phyloP scores from a whole-genome alignment of 805 yeast species.

The Suhomyces pyralidae region DNA sequence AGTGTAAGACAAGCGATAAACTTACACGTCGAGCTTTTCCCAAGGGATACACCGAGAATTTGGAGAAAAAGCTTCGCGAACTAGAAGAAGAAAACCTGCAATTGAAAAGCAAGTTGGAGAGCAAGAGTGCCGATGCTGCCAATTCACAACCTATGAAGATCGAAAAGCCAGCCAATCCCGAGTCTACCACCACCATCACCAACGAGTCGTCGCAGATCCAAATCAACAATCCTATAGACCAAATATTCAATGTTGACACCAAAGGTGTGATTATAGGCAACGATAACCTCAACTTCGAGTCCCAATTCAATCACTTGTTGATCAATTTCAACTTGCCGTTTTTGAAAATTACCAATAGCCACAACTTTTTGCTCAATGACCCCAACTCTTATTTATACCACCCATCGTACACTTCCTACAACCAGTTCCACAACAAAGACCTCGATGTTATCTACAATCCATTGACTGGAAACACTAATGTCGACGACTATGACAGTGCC shows the following conservation, averaged over 20 bases:
- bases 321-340: conserved; percentile 43
- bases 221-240: conserved; percentile 44
- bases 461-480: conserved; percentile 24
- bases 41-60: conserved; percentile 73
- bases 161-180: neutral
- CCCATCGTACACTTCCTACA: conserved; percentile 36
- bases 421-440: conserved; percentile 35
- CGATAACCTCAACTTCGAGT: conserved; percentile 44
- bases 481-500: neutral
- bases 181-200: conserved; percentile 4
- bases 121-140: neutral
- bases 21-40: conserved; percentile 76
- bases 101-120: neutral
- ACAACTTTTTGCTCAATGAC: conserved; percentile 39
- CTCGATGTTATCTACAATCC: conserved; percentile 41
- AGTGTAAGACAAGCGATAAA: conserved; percentile 70
- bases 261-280: conserved; percentile 45
- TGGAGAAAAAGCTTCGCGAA: conserved; percentile 59
- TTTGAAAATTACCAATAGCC: conserved; percentile 43
- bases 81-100: conserved; percentile 56
- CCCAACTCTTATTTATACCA: conserved; percentile 42
- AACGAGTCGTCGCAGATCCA: conserved; percentile 15
- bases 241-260: conserved; percentile 41
- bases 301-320: conserved; percentile 43
- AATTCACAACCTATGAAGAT: neutral